phyloP scores from a whole-genome alignment of 805 yeast species.

The Metschnikowia continentalis region DNA sequence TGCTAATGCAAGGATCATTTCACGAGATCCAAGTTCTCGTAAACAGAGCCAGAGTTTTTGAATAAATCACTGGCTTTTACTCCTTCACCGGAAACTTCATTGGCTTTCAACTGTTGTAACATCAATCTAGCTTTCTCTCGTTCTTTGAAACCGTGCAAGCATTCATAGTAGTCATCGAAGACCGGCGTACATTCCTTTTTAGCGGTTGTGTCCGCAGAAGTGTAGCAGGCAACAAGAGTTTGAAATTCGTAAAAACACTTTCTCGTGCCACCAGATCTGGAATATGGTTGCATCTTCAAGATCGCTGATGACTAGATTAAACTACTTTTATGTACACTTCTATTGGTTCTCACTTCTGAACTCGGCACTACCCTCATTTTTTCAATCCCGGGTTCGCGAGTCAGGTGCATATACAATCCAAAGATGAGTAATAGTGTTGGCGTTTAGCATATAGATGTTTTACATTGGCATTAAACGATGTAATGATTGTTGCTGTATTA shows the following conservation, averaged over 20 bases:
- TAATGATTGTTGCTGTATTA: not conserved
- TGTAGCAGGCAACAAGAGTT: constrained; percentile 40
- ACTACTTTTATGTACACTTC: not conserved
- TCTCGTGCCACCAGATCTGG: constrained; percentile 46
- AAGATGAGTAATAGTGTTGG: not conserved
- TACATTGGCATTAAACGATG: too few species aligned
- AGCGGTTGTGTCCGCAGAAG: constrained; percentile 40
- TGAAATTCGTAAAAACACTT: constrained; percentile 47
- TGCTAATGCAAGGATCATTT: constrained; percentile 5
- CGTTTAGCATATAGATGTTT: too few species aligned
- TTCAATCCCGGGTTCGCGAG: not conserved
- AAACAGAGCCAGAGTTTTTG: constrained; percentile 37
- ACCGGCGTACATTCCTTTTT: constrained; percentile 41
- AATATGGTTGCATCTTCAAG: constrained; percentile 40
- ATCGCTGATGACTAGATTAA: not conserved
- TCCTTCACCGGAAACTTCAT: constrained; percentile 37
- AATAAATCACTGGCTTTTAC: constrained; percentile 42
- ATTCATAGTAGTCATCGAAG: constrained; percentile 44
- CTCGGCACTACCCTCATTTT: constrained; percentile 9
- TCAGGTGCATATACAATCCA: not conserved
- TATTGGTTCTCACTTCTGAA: constrained; percentile 14
- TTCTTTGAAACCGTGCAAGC: constrained; percentile 45
- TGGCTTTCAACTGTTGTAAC: constrained; percentile 44
- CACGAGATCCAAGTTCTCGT: constrained; percentile 43
- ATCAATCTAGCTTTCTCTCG: constrained; percentile 42